phyloP scores from a whole-genome alignment of 2,329 filamentous ascomycete species.

The Orbilia quercus region DNA sequence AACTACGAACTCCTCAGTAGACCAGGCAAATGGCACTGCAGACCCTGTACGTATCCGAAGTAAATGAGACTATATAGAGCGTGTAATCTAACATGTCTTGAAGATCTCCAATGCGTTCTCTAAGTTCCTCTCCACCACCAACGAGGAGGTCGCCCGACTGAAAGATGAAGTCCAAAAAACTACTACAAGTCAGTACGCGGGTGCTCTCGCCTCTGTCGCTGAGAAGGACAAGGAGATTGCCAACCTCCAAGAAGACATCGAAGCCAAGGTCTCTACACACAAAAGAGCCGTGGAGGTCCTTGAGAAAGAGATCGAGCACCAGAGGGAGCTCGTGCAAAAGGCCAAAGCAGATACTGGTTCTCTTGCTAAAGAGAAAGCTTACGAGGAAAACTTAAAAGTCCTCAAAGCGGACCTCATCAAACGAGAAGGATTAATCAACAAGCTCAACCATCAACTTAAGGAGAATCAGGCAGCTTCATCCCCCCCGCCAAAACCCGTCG shows the following conservation, averaged over 20 bases:
- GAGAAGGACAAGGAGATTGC: slow-evolving; percentile 6
- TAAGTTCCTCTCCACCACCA: background rate
- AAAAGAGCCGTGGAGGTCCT: slow-evolving; percentile 7
- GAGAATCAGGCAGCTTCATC: background rate
- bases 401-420: background rate
- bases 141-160: slow-evolving; percentile 5
- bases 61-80: background rate
- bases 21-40: background rate
- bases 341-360: background rate
- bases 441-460: slow-evolving; percentile 1
- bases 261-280: slow-evolving; percentile 1
- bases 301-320: slow-evolving; percentile 8
- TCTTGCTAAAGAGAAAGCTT: background rate
- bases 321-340: slow-evolving; percentile 4
- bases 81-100: background rate
- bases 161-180: slow-evolving; percentile 3
- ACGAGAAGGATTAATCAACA: background rate
- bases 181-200: background rate
- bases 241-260: slow-evolving; percentile 3
- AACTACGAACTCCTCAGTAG: too few species aligned
- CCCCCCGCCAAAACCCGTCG: background rate
- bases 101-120: slow-evolving; percentile 6
- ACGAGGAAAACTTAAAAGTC: background rate
- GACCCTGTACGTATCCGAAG: background rate
- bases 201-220: background rate